phyloP scores from a whole-genome alignment of 2,329 filamentous ascomycete species.

The Cucurbitaria berberidis region DNA sequence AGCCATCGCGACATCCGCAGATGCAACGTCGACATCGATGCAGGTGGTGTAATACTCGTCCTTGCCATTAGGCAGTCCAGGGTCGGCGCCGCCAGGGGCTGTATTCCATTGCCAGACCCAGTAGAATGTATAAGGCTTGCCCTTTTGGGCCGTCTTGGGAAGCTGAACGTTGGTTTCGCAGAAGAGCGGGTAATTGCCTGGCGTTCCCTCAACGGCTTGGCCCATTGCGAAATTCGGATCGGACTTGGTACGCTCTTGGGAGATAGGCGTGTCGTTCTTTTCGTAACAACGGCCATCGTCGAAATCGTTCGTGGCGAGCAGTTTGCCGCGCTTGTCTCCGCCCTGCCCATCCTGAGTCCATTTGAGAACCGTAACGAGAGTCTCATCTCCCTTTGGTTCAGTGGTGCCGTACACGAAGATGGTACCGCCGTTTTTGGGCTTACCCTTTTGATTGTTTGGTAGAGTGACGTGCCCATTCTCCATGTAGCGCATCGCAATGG shows the following conservation, averaged over 20 bases:
- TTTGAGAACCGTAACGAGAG: conserved; percentile 69
- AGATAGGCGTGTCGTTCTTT: conserved; percentile 66
- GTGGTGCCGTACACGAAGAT: conserved; percentile 59
- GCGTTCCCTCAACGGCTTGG: conserved; percentile 40
- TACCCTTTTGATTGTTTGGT: conserved; percentile 48
- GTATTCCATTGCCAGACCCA: conserved; percentile 93
- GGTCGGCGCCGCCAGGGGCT: conserved; percentile 38
- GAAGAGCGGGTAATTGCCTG: conserved; percentile 62
- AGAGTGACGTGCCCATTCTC: conserved; percentile 60
- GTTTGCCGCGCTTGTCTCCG: conserved; percentile 76
- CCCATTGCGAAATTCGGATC: conserved; percentile 63
- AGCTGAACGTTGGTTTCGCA: conserved; percentile 85
- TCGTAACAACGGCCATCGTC: conserved; percentile 94
- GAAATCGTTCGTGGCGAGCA: conserved; percentile 79
- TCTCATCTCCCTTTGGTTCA: conserved; percentile 60
- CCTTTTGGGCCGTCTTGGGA: conserved; percentile 67
- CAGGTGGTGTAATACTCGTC: conserved; percentile 67
- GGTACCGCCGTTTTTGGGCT: conserved; percentile 53
- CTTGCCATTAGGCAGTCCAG: conserved; percentile 53
- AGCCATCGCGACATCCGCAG: conserved; percentile 36
- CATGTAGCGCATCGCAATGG: conserved; percentile 57
- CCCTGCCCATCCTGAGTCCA: conserved; percentile 85
- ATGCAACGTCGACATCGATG: conserved; percentile 58
- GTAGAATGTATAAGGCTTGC: conserved; percentile 78
- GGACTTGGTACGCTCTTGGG: conserved; percentile 62